Conservation (phyloP, 73 alveolate species). For the Effrenium voratum region DNA sequence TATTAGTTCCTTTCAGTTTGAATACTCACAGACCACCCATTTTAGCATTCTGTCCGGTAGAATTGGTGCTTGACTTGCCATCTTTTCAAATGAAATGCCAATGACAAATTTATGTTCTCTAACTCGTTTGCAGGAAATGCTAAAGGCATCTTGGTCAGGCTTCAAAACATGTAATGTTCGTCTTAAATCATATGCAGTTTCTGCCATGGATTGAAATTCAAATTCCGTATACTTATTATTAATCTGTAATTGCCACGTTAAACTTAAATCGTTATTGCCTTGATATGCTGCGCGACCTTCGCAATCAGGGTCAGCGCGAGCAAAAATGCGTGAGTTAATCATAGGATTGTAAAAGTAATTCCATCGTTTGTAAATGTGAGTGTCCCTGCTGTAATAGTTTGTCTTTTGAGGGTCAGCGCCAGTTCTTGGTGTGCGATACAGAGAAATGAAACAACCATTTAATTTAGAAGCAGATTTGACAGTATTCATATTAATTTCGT, state of each 20-base stretch:
- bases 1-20: not conserved
- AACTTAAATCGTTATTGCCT: not conserved
- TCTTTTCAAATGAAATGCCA: not conserved
- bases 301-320: not conserved
- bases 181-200: not conserved
- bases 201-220: not conserved
- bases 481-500: constrained; percentile 6
- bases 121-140: not conserved
- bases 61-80: not conserved
- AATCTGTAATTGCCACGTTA: constrained; percentile 26
- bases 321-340: not conserved
- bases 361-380: constrained; percentile 19
- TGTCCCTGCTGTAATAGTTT: not conserved
- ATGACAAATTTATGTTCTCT: not conserved
- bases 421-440: constrained; percentile 23
- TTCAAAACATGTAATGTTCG: not conserved
- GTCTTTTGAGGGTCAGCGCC: not conserved
- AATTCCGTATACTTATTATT: constrained; percentile 9
- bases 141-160: not conserved
- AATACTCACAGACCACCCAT: not conserved
- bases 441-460: constrained; percentile 19
- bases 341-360: constrained; percentile 10
- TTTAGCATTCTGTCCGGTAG: not conserved
- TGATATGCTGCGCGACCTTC: not conserved
- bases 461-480: constrained; percentile 19